phyloP scores from a whole-genome alignment of 176 grass and related monocot species.

The Guadua angustifolia region DNA sequence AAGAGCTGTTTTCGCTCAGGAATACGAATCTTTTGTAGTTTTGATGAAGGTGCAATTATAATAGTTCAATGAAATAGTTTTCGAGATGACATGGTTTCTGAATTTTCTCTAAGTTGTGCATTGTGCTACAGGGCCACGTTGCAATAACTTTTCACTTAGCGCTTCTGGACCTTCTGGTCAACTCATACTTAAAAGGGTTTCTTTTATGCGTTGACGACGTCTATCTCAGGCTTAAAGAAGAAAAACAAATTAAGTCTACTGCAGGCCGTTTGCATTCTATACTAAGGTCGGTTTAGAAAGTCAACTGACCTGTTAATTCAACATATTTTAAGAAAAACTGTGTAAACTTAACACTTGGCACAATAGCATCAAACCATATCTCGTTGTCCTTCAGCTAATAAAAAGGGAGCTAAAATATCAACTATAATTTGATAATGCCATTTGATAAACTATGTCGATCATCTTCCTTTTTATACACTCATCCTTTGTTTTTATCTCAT shows the following conservation, averaged over 20 bases:
- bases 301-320: background rate
- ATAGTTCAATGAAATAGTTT: background rate
- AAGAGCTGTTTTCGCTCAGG: background rate
- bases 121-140: conserved; percentile 17
- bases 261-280: background rate
- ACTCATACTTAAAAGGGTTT: background rate
- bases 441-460: background rate
- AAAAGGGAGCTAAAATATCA: background rate
- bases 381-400: background rate
- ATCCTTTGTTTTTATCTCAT: background rate
- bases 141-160: background rate
- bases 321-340: background rate
- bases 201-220: background rate
- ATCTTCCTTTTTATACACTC: background rate
- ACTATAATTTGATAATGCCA: background rate
- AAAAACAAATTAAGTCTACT: background rate
- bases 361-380: background rate
- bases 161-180: conserved; percentile 14
- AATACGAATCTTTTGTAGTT: background rate
- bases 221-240: background rate
- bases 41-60: background rate
- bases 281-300: background rate
- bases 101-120: background rate
- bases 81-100: background rate
- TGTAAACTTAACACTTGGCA: conserved; percentile 12